phyloP scores from a whole-genome alignment of 2,329 filamentous ascomycete species.

The Xylaria polymorpha region DNA sequence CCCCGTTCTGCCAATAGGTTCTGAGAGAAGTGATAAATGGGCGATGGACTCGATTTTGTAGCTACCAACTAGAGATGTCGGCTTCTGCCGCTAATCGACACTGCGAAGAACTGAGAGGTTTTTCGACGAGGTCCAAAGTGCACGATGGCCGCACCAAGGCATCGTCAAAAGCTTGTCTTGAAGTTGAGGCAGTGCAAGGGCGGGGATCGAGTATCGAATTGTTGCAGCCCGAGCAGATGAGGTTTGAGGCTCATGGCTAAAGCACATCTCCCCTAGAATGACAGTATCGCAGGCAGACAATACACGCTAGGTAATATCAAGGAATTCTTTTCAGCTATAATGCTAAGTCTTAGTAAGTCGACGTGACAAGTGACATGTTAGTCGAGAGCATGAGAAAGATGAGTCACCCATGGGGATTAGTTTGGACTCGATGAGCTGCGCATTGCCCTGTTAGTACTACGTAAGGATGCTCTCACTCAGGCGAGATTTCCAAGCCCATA shows the following conservation, averaged over 20 bases:
- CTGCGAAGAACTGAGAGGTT: background rate
- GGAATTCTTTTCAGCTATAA: conserved; percentile 38
- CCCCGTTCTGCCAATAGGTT: background rate
- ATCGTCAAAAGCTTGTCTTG: conserved; percentile 13
- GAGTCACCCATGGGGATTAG: background rate
- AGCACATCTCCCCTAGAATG: conserved; percentile 30
- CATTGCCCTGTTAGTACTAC: background rate
- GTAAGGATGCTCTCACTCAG: background rate
- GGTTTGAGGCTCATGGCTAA: conserved; percentile 12
- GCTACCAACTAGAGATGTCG: background rate
- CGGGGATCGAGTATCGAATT: conserved; percentile 16
- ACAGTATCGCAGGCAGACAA: conserved; percentile 40
- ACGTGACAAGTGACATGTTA: conserved; percentile 14
- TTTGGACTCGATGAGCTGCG: background rate
- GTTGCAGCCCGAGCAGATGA: conserved; percentile 16
- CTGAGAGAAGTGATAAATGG: background rate
- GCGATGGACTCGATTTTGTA: background rate
- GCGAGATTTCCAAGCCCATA: background rate
- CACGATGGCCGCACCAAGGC: background rate
- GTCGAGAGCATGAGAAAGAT: background rate
- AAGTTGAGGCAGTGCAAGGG: conserved; percentile 3
- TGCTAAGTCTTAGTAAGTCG: background rate
- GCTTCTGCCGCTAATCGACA: background rate
- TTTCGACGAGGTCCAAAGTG: background rate
- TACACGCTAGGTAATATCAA: conserved; percentile 49